Base-by-base conservation (phyloP, 371 early-diverging fungal genomes). In the Conidiobolus incongruus region DNA sequence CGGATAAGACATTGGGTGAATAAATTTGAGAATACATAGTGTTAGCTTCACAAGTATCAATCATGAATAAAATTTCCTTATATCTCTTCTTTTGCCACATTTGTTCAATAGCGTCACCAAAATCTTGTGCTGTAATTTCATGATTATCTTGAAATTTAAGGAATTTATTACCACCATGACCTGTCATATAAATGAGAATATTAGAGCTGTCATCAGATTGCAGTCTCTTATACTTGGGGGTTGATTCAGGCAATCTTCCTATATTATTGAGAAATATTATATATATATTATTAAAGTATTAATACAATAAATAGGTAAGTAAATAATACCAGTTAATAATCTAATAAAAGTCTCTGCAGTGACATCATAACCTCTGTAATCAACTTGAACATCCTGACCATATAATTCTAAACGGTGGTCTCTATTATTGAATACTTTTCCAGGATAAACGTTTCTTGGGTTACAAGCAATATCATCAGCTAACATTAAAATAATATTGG, bases 401-500 rank as follows among this genome's bases (percentile, higher is more conserved):
- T 92, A 92, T 6, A 95, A 57, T 54, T 95, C 92, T 17, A 88
- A 52, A 11, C 19, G 10, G 19, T 63, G 51, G 15, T 80, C 66
- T 6, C 65, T 72, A 11, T 78, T 77, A 54, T 91, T 88, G 61
- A 72, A 93, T 0, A 93, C 90, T 0, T 87, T 81, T 1, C 82
- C 96, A 0, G 93, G 91, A 47, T 75, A 77, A 45, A 68, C 67
- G 57, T 93, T 95, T 43, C 96, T 72, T 2, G 93, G 66, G 54
- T 95, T 95, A 63, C 96, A 95, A 0, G 94, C 87, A 19, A 91
- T 81, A 56, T 93, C 96, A 55, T 95, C 96, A 4, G 93, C 89
- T 1, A 95, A 73, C 94, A 95, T 92, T 29, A 95, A 71, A 44
- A 95, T 85, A 53, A 95, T 93, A 61, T 91, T 86, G 20, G 86